Evolutionary conservation across 1,284 basidiomycete species (phyloP).

Genomic region (Pterulicium gracile): DNA sequence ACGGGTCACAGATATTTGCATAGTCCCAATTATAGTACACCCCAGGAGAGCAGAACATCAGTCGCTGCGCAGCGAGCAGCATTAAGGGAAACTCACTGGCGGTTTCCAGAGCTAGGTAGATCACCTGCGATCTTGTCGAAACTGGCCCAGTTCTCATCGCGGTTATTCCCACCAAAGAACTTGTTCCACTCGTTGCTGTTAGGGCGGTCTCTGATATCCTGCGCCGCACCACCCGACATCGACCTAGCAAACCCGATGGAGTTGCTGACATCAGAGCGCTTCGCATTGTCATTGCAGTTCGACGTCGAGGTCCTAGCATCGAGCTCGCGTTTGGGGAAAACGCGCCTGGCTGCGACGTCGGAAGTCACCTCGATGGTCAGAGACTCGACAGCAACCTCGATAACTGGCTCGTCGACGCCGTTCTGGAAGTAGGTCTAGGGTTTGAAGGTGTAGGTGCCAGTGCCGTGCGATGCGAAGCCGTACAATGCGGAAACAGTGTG

Average conservation of each 20-base stretch:
- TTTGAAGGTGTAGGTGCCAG: not conserved
- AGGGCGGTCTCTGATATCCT: conserved; percentile 1
- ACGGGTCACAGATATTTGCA: conserved; percentile 7
- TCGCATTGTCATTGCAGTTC: not conserved
- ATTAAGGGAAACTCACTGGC: not conserved
- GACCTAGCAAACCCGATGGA: not conserved
- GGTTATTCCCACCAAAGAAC: conserved; percentile 1
- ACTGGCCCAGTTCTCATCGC: not conserved
- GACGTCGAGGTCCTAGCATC: not conserved
- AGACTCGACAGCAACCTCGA: not conserved
- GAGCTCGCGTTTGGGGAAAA: not conserved
- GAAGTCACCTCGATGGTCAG: not conserved
- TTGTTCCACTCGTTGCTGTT: not conserved
- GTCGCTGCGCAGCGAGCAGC: not conserved
- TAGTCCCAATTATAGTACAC: conserved; percentile 9
- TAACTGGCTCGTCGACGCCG: not conserved
- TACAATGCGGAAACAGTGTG: not conserved
- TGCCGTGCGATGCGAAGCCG: not conserved
- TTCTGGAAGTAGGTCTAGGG: not conserved
- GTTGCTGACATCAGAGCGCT: not conserved
- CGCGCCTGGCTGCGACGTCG: not conserved
- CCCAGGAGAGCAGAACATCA: conserved; percentile 3
- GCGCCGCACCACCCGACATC: not conserved
- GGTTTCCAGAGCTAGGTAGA: not conserved
- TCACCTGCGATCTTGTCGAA: conserved; percentile 1